Evolutionary conservation across 2,329 filamentous ascomycete species (phyloP).

Genomic region (Aschersonia sp.): DNA sequence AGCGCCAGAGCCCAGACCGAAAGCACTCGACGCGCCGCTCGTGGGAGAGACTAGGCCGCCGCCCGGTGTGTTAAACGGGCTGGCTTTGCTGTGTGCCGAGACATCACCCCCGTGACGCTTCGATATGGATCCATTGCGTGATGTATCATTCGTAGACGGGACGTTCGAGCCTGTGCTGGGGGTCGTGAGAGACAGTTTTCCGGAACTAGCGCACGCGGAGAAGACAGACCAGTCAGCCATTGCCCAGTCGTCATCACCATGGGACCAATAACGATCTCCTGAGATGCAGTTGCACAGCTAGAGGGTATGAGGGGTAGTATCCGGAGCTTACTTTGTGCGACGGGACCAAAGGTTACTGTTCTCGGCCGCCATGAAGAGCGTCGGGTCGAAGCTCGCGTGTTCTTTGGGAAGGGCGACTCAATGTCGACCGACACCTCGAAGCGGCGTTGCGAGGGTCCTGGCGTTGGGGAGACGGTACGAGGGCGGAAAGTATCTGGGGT

Average conservation of each 20-base stretch:
- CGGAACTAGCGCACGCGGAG: constrained; percentile 37
- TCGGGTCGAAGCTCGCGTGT: constrained; percentile 2
- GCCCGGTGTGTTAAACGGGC: constrained; percentile 67
- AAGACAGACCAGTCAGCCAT: neutral
- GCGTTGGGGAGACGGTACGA: neutral
- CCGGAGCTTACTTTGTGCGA: constrained; percentile 57
- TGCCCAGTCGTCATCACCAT: neutral
- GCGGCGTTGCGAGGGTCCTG: constrained; percentile 7
- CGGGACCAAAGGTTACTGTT: constrained; percentile 52
- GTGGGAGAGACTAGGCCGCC: constrained; percentile 25
- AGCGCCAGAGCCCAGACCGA: constrained; percentile 84
- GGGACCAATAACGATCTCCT: neutral
- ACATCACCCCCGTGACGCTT: constrained; percentile 61
- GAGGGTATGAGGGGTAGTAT: neutral
- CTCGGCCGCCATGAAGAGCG: constrained; percentile 30
- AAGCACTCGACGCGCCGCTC: constrained; percentile 68
- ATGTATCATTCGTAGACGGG: constrained; percentile 35
- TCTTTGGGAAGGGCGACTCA: constrained; percentile 3
- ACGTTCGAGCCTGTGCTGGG: constrained; percentile 40
- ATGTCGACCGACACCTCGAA: constrained; percentile 10
- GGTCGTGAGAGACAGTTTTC: constrained; percentile 84
- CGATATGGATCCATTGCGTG: constrained; percentile 47
- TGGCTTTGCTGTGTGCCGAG: constrained; percentile 61
- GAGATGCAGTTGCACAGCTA: neutral
- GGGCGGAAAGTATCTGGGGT: neutral